Conservation (phyloP, 352 stramenopile species). For the Phytophthora multivora region DNA sequence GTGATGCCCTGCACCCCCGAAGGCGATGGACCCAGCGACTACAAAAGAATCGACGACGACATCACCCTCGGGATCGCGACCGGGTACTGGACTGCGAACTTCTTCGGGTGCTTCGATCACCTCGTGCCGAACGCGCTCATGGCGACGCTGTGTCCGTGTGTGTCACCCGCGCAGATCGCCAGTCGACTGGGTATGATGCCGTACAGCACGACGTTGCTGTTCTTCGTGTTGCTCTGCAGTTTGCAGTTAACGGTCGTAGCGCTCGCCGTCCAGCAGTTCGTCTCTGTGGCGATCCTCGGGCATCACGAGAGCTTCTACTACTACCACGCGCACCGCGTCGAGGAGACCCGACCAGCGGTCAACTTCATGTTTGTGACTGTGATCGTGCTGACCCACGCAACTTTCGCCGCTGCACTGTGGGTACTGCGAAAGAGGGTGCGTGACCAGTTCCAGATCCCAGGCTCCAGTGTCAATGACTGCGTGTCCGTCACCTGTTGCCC, state of each 20-base stretch:
- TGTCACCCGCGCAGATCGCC: constrained; percentile 62
- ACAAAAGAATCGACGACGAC: constrained; percentile 32
- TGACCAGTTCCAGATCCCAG: constrained; percentile 56
- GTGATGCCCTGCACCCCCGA: constrained; percentile 20
- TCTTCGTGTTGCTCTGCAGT: constrained; percentile 34
- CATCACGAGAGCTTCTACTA: constrained; percentile 20
- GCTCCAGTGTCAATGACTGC: constrained; percentile 43
- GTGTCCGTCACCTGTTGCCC: constrained; percentile 41
- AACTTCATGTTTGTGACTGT: constrained; percentile 26
- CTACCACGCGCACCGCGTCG: constrained; percentile 34
- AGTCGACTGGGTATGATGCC: constrained; percentile 47
- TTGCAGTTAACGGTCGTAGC: constrained; percentile 13
- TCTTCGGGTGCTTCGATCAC: constrained; percentile 53
- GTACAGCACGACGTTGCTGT: constrained; percentile 44
- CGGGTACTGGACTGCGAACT: constrained; percentile 31
- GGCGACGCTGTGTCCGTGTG: constrained; percentile 55
- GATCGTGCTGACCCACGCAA: constrained; percentile 21
- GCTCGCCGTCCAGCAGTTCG: constrained; percentile 24
- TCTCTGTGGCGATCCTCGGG: constrained; percentile 21
- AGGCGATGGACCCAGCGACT: constrained; percentile 16
- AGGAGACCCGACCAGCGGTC: constrained; percentile 19
- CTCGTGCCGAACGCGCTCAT: constrained; percentile 58
- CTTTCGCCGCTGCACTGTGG: constrained; percentile 35
- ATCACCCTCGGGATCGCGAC: constrained; percentile 26
- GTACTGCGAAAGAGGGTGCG: constrained; percentile 45